phyloP scores from a whole-genome alignment of 768 basidiomycete genomes.

The Phlebiopsis gigantea region DNA sequence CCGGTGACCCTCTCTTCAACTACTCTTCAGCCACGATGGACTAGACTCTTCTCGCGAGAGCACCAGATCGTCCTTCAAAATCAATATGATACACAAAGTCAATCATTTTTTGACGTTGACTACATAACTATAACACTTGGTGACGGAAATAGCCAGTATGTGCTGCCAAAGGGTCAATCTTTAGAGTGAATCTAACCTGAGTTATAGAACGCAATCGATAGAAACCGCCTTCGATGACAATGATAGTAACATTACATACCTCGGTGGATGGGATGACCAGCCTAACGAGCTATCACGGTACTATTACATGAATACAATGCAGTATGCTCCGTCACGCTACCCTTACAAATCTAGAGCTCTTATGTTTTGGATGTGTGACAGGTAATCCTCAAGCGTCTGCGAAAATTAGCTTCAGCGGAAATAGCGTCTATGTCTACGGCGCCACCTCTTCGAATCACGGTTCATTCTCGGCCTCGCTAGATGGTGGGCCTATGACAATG shows the following conservation, averaged over 20 bases:
- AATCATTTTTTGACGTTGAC: slow-evolving; percentile 3
- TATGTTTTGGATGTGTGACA: too few species aligned
- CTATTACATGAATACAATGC: neutral
- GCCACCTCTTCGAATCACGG: slow-evolving; percentile 8
- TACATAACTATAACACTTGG: slow-evolving; percentile 1
- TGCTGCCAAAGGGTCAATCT: too few species aligned
- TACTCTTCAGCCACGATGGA: neutral
- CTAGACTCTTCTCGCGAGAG: neutral
- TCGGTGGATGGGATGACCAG: neutral
- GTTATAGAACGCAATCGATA: slow-evolving; percentile 3
- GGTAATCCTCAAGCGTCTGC: too few species aligned
- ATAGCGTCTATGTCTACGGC: neutral
- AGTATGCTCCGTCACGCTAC: neutral
- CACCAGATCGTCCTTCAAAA: slow-evolving; percentile 5
- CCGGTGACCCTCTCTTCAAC: neutral
- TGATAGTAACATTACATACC: neutral
- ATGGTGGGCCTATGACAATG: neutral
- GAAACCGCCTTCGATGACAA: slow-evolving; percentile 1
- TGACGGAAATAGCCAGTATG: neutral
- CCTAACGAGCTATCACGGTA: neutral
- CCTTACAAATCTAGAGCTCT: neutral
- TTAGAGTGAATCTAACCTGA: neutral
- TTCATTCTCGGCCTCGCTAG: slow-evolving; percentile 2
- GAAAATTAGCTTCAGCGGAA: neutral
- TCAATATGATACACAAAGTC: neutral